Base-by-base conservation (phyloP, 805 yeast genomes). In the Ogataea thermomethanolica region DNA sequence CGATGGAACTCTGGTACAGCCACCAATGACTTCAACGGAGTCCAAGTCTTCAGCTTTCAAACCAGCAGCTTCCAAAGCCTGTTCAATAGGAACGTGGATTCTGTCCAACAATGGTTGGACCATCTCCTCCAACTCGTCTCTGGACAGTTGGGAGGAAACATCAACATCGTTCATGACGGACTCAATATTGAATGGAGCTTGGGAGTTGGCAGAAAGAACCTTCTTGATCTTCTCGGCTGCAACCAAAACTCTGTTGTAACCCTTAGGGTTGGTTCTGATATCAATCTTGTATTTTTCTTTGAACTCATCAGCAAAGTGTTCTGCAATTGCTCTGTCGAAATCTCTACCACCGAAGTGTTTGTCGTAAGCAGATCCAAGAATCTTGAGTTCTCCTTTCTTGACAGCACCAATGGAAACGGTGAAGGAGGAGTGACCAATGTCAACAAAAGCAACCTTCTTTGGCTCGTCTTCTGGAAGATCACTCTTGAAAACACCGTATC, bases 261-360 rank as follows among this genome's bases (percentile, higher is more conserved):
- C 98, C 79, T 93, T 93, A 53, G 96, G 84, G 73, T 93, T 89
- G 61, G 80, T 79, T 62, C 79, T 75, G 57, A 93, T 84, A 60
- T 93, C 95, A 61, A 93, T 88, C 78, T 91, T 89, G 79, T 86
- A 89, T 72, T 93, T 93, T 42, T 71, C 71, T 69, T 82, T 79
- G 76, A 93, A 89, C 67, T 89, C 95, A 54, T 84, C 84, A 57
- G 96, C 96, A 60, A 93, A 89, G 69, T 88, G 93, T 68, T 88
- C 81, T 54, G 98, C 90, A 57, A 93, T 86, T 48, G 96, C 96
- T 59, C 73, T 74, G 71, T 93, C 99, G 49, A 93, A 81, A 66
- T 89, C 88, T 72, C 99, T 84, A 69, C 99, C 99, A 77, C 99
- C 99, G 59, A 93, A 93, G 72, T 87, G 87, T 71, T 87, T 87